Evolutionary conservation across 257 asterid genomes (phyloP).

Genomic region (Paraleonurus japonicus): DNA sequence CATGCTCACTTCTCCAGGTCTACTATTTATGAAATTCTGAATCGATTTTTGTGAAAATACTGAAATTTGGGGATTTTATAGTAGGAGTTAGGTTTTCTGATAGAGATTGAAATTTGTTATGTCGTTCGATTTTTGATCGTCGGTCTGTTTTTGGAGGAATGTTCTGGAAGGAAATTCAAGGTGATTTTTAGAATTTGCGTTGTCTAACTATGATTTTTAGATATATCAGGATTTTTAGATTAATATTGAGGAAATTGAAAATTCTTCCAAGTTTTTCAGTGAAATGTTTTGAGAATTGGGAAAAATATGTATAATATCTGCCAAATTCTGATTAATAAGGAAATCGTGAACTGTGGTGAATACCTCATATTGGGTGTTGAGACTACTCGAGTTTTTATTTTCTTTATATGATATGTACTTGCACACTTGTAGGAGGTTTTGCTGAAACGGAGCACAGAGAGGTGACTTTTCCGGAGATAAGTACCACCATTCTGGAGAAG

Average conservation of each 20-base stretch:
- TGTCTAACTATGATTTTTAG: neutral
- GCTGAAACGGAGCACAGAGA: conserved; percentile 81
- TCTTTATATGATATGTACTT: too few species aligned
- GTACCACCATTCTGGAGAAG: conserved; percentile 86
- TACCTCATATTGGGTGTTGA: neutral
- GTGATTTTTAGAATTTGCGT: neutral
- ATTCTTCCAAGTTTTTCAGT: neutral
- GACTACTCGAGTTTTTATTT: neutral
- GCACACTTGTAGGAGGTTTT: conserved; percentile 61
- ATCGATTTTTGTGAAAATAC: neutral
- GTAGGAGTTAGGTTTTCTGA: neutral
- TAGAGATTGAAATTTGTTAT: neutral
- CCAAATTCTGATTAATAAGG: neutral
- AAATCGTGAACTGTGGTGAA: neutral
- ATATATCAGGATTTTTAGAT: neutral
- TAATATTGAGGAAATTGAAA: neutral
- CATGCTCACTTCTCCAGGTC: conserved; percentile 99
- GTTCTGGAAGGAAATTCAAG: neutral
- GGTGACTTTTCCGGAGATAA: conserved; percentile 91
- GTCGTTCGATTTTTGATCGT: neutral
- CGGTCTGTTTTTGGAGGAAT: conserved; percentile 11
- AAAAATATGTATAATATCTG: neutral
- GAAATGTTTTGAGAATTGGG: neutral
- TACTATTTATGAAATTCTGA: neutral
- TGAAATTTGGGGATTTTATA: neutral